Evolutionary conservation across 23 red algal genomes (phyloP), one percentile per base, ranked within the genome.

Genomic region (Agarophyton chilense): DNA sequence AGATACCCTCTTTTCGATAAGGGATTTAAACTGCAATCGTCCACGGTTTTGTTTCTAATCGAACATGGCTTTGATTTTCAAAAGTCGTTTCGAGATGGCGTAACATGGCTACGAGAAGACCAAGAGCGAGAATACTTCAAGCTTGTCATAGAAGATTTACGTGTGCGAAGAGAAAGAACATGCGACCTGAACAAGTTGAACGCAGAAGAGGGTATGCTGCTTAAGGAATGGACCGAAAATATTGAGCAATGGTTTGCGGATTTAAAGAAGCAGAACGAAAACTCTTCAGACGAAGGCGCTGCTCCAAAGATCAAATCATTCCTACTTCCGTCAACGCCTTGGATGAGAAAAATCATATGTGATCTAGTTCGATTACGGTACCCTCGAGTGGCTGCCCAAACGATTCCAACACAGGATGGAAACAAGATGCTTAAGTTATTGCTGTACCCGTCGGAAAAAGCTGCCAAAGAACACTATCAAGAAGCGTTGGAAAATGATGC

Each of bases 11-110:
- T 68, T 47, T 74, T 42, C 57, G 88, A 91, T 64, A 72, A 61
- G 44, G 58, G 61, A 18, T 52, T 91, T 52, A 40, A 81, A 32
- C 32, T 91, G 25, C 88, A 91, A 57, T 52, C 77, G 29, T 82
- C 76, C 14, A 72, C 88, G 11, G 76, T 82, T 17, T 29, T 68
- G 55, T 91, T 91, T 57, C 33, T 91, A 13, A 44, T 63, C 38
- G 39, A 40, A n/a, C 75, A 91, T 73, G 76, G 74, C 38, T 91
- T 91, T 73, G 88, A 91, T 75, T 91, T 91, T 53, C 61, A 52
- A 18, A 91, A 91, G 35, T 50, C 55, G 16, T 82, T 91, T 31
- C 21, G 26, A 18, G 43, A 71, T n/a, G 88, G 88, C 35, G 52
- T 91, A 58, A 61, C 88, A 11, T 91, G 88, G 88, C 29, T 91